Evolutionary conservation across 2,329 filamentous ascomycete genomes (phyloP).

Genomic region (Anisogramma anomala): DNA sequence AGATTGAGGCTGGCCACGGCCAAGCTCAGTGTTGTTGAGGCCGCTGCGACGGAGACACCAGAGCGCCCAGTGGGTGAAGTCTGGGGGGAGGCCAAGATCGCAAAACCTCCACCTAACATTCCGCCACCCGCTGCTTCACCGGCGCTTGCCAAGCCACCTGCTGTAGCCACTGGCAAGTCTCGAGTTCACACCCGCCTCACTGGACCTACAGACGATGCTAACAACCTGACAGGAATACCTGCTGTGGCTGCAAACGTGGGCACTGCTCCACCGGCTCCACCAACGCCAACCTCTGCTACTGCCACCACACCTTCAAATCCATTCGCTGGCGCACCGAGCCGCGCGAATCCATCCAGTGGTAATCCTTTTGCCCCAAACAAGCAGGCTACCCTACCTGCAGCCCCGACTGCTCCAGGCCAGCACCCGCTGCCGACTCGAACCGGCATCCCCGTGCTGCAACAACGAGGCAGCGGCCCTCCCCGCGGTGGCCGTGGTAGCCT

Average conservation of each 20-base stretch:
- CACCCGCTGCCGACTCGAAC: constrained; percentile 16
- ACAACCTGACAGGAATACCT: neutral
- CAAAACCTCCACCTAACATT: constrained; percentile 29
- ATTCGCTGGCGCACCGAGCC: constrained; percentile 8
- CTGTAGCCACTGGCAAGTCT: constrained; percentile 8
- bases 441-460: constrained; percentile 18
- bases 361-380: constrained; percentile 10
- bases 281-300: constrained; percentile 12
- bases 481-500: constrained; percentile 18
- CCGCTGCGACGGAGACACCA: constrained; percentile 75
- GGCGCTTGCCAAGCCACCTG: constrained; percentile 8
- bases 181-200: neutral
- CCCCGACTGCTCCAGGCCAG: neutral
- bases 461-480: constrained; percentile 17
- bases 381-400: constrained; percentile 9
- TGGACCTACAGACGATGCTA: neutral
- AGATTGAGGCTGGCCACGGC: constrained; percentile 51
- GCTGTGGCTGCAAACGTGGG: constrained; percentile 9
- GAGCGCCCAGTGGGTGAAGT: constrained; percentile 75
- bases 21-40: constrained; percentile 68
- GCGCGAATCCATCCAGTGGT: neutral
- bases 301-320: constrained; percentile 12
- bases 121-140: constrained; percentile 15
- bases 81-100: constrained; percentile 66
- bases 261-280: constrained; percentile 5